A percentile compares a stretch with the other conserved stretches of the same genome.
phyloP scores from a whole-genome alignment of 129 eudicot genomes.

The Apium graveolens region DNA sequence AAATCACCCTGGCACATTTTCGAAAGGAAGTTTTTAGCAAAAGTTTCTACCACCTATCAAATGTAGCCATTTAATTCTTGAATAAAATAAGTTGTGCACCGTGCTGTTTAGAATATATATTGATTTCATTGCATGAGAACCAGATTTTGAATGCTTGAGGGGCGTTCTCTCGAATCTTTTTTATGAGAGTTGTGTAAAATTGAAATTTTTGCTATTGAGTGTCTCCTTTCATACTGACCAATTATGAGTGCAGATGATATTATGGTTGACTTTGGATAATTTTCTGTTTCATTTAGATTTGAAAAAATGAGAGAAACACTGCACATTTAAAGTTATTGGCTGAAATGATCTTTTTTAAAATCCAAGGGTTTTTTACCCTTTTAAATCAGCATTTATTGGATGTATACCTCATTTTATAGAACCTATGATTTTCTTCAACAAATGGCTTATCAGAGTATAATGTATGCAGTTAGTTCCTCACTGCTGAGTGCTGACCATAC shows the following conservation, averaged over 20 bases:
- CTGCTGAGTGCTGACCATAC: background rate
- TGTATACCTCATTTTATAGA: background rate
- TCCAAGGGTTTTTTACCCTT: background rate
- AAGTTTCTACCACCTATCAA: background rate
- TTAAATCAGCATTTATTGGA: background rate
- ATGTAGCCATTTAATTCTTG: background rate
- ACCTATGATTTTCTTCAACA: background rate
- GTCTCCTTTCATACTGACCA: background rate
- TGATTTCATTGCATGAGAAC: background rate
- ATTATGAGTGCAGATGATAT: background rate
- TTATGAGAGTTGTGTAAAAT: background rate
- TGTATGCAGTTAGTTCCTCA: background rate
- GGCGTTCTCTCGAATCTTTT: background rate
- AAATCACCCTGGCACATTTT: background rate
- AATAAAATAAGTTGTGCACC: background rate
- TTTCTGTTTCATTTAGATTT: too few species aligned
- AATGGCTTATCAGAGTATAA: background rate
- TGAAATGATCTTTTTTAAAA: too few species aligned
- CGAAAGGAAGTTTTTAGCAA: background rate
- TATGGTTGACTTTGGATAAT: background rate
- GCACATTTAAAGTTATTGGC: background rate
- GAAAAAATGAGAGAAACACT: background rate
- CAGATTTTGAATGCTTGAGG: background rate
- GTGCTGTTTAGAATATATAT: background rate
- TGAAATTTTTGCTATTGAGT: background rate